A percentile compares a stretch with the other conserved stretches of the same genome.
Conservation (phyloP, 306 rosid genomes). For the Dryas alaskensis region DNA sequence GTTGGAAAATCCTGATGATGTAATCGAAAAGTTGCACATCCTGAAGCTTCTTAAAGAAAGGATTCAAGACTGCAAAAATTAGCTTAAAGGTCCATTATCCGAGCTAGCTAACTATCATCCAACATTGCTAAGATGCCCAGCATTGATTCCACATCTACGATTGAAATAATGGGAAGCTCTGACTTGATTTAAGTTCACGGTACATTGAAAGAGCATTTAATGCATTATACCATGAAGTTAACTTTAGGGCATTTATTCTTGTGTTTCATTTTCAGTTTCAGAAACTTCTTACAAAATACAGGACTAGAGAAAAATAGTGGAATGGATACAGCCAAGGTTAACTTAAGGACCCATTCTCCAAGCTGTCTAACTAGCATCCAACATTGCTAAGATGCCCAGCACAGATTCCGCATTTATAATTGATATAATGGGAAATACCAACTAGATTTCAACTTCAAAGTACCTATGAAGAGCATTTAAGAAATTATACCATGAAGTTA, state of each 20-base stretch:
- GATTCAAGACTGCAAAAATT: neutral
- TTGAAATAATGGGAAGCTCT: neutral
- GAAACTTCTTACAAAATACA: neutral
- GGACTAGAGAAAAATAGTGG: neutral
- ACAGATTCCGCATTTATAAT: neutral
- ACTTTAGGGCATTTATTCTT: neutral
- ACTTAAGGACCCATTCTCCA: neutral
- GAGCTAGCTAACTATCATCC: neutral
- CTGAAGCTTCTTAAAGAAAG: neutral
- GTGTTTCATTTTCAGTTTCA: neutral
- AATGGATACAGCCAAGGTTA: neutral
- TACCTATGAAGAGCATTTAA: neutral
- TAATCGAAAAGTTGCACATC: neutral
- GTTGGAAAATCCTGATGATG: neutral
- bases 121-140: neutral
- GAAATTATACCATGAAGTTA: neutral
- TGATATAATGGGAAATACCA: neutral
- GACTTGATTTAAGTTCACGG: neutral
- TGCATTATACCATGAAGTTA: neutral
- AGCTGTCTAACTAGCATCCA: neutral
- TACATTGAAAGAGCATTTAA: neutral
- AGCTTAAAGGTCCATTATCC: neutral
- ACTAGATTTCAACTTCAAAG: neutral
- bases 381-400: neutral
- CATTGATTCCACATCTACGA: neutral